phyloP scores from a whole-genome alignment of 208 protist genomes.

The Strigomonas galati region DNA sequence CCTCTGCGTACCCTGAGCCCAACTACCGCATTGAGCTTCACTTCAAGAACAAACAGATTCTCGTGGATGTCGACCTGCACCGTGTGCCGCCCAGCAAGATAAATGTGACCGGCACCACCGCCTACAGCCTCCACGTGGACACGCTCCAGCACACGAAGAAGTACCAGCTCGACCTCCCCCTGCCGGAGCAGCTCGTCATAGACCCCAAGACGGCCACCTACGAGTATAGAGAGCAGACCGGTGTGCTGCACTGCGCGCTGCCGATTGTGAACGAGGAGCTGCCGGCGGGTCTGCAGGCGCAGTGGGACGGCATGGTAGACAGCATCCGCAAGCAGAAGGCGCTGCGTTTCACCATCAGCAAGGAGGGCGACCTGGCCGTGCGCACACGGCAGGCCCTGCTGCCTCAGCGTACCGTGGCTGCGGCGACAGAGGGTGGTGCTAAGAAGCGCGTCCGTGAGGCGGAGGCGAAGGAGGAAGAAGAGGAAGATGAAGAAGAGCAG shows the following conservation, averaged over 20 bases:
- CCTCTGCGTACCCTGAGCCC: constrained; percentile 35
- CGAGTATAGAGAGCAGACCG: constrained; percentile 38
- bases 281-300: constrained; percentile 34
- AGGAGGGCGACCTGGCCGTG: constrained; percentile 76
- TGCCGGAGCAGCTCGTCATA: constrained; percentile 65
- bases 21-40: constrained; percentile 71
- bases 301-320: constrained; percentile 49
- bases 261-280: constrained; percentile 64
- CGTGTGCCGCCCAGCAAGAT: constrained; percentile 74
- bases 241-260: constrained; percentile 63
- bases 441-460: constrained; percentile 20
- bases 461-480: constrained; percentile 13
- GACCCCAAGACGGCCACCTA: constrained; percentile 36
- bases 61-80: constrained; percentile 76
- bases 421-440: constrained; percentile 5
- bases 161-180: constrained; percentile 69
- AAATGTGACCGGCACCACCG: constrained; percentile 60
- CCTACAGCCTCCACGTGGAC: constrained; percentile 59
- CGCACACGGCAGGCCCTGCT: constrained; percentile 70
- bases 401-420: constrained; percentile 17
- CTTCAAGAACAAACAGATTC: constrained; percentile 73
- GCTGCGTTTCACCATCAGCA: constrained; percentile 66
- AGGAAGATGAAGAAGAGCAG: constrained; percentile 15
- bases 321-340: constrained; percentile 54
- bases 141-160: constrained; percentile 75